Base-by-base conservation (phyloP, 2,329 filamentous ascomycete species). In the Paecilomyces dactylethromorphus region DNA sequence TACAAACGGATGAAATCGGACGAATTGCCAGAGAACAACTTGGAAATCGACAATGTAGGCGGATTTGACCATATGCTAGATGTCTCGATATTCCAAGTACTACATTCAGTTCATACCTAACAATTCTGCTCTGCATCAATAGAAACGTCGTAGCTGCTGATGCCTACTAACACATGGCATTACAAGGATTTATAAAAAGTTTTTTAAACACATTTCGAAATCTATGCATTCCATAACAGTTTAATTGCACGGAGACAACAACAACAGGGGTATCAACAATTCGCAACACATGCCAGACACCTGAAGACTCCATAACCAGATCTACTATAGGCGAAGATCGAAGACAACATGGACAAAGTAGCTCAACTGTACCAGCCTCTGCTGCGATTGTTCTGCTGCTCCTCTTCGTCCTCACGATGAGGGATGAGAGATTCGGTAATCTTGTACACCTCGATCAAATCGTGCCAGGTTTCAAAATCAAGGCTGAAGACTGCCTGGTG, bases 401-500 rank as follows among this genome's bases (percentile, higher is more conserved):
- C 78, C 26, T 75, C 73, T 58, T 83, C 78, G 62, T 91, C 87
- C 62, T 84, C 78, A 15, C 94, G 84, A 72, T 96, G 89, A n/a
- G 87, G 84, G 62, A 99, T 97, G 74, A 97, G 87, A 1, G 90
- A 81, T 63, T 91, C 81, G n/a, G 78, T 82, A 64, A 97, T 91
- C 26, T 88, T 79, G 68, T 92, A 95, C 0, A 84, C 85, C 10
- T 89, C 74, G 54, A 96, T 87, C 52, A 97, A 81, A 21, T 90
- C 84, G 64, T 85, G 79, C 93, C 93, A 99, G 0, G 84, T 90
- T 1, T 84, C 81, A 79, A 92, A 94, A 66, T 97, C 92, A 62
- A 99, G 84, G 12, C 89, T 88, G 70, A 97, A 85, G 22, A 99
- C 88, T 12, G 92, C 90, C 75, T 99, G 94, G 62, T 94, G 88